Percentiles rank a stretch among this genome's conserved stretches.
phyloP scores from a whole-genome alignment of 306 rosid species.

The Vigna unguiculata region DNA sequence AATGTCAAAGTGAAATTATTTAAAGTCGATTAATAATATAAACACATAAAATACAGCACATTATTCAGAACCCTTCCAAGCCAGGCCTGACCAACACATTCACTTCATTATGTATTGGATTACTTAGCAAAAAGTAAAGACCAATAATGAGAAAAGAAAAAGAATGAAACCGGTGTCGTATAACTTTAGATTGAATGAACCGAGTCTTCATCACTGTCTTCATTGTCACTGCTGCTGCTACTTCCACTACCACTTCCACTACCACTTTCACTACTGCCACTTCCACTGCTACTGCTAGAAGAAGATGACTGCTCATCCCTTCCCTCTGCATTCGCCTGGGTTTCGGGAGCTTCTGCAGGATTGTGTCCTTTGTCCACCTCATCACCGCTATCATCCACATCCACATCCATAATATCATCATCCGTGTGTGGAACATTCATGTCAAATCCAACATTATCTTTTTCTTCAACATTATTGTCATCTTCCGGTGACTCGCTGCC shows the following conservation, averaged over 20 bases:
- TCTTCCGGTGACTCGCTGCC: slow-evolving; percentile 72
- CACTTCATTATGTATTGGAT: slow-evolving; percentile 23
- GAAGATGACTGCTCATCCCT: slow-evolving; percentile 65
- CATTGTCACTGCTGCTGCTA: slow-evolving; percentile 83
- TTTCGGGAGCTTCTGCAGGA: slow-evolving; percentile 87
- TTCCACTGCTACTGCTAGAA: slow-evolving; percentile 82
- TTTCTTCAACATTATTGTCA: slow-evolving; percentile 64
- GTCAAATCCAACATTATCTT: slow-evolving; percentile 62
- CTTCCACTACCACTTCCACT: slow-evolving; percentile 61
- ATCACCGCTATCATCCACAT: slow-evolving; percentile 87
- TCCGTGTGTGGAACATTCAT: slow-evolving; percentile 29
- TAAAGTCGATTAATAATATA: no score
- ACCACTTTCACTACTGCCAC: slow-evolving; percentile 68
- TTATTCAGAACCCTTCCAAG: no score
- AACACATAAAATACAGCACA: no score
- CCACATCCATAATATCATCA: slow-evolving; percentile 73
- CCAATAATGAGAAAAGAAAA: not conserved
- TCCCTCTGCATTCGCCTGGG: slow-evolving; percentile 82
- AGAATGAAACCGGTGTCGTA: not conserved
- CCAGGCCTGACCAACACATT: slow-evolving; percentile 31
- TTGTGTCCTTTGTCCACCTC: slow-evolving; percentile 87
- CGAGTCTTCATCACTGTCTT: slow-evolving; percentile 84
- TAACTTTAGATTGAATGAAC: slow-evolving; percentile 72
- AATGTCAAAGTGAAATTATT: no score
- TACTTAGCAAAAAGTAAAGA: not conserved